phyloP scores from a whole-genome alignment of 2,329 filamentous ascomycete genomes.

The Ceratocystis diversiconidia region DNA sequence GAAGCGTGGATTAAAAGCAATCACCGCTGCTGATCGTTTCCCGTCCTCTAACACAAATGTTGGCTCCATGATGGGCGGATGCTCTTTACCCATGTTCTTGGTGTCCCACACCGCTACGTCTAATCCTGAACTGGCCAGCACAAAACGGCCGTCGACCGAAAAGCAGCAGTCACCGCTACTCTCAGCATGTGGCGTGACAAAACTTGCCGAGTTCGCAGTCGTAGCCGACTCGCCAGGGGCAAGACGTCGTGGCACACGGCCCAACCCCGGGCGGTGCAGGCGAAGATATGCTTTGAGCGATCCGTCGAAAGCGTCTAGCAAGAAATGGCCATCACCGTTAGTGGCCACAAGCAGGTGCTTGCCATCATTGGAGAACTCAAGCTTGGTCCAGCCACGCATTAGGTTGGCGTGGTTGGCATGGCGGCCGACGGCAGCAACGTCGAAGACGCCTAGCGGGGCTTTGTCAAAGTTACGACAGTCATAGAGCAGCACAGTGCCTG shows the following conservation, averaged over 20 bases:
- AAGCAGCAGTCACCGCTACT: constrained; percentile 73
- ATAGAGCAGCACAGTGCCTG: constrained; percentile 73
- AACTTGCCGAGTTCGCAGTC: constrained; percentile 24
- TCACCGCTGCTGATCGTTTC: constrained; percentile 53
- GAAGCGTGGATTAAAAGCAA: constrained; percentile 80
- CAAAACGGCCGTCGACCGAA: constrained; percentile 74
- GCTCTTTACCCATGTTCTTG: constrained; percentile 31
- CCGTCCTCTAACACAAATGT: constrained; percentile 46
- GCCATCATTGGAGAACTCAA: constrained; percentile 94
- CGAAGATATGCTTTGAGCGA: constrained; percentile 59
- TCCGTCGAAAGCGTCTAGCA: constrained; percentile 88
- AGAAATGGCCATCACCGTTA: constrained; percentile 68
- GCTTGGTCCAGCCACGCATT: constrained; percentile 65
- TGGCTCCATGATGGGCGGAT: constrained; percentile 48
- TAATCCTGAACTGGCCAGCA: constrained; percentile 62
- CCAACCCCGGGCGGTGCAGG: constrained; percentile 40
- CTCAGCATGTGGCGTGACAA: constrained; percentile 30
- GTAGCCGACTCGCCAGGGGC: constrained; percentile 36
- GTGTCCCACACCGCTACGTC: constrained; percentile 83
- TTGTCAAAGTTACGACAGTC: constrained; percentile 91
- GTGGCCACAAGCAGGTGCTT: constrained; percentile 76
- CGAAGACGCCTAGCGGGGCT: constrained; percentile 73
- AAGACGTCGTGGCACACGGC: constrained; percentile 36
- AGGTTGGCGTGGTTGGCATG: constrained; percentile 41
- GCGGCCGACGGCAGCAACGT: constrained; percentile 48